These are phyloP conservation scores for Gentiana straminea DNA, from an alignment of 257 asterid genomes.

Conservation along the genomic window DNA sequence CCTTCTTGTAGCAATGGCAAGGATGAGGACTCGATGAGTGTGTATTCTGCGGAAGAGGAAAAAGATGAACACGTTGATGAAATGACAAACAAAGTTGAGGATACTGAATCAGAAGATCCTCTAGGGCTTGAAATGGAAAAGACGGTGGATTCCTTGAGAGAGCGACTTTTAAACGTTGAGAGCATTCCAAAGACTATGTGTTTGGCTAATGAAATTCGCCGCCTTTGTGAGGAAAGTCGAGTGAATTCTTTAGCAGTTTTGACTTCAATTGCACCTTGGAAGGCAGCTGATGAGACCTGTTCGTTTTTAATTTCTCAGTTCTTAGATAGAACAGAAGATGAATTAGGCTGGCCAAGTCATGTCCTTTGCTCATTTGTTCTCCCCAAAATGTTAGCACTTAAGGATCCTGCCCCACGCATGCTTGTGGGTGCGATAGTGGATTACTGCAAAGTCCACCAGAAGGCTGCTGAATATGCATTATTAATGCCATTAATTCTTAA, in stretches of 20 bases:
- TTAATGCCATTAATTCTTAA: constrained; percentile 43
- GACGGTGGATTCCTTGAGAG: constrained; percentile 27
- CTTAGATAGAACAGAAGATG: constrained; percentile 26
- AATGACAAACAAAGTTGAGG: constrained; percentile 22
- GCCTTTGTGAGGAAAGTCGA: constrained; percentile 30
- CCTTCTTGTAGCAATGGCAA: constrained; percentile 14
- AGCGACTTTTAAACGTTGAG: constrained; percentile 21
- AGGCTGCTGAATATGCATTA: constrained; percentile 54
- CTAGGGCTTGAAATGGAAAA: constrained; percentile 28
- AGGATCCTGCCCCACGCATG: constrained; percentile 45
- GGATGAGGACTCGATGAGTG: constrained; percentile 17
- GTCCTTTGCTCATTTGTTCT: constrained; percentile 56
- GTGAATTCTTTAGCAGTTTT: constrained; percentile 29
- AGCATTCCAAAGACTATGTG: constrained; percentile 31
- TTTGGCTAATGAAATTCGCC: constrained; percentile 32
- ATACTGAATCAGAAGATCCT: constrained; percentile 15
- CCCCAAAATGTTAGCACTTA: constrained; percentile 49
- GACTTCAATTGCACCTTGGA: constrained; percentile 60
- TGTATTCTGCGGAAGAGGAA: constrained; percentile 16
- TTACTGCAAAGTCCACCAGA: constrained; percentile 58
- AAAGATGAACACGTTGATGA: constrained; percentile 24
- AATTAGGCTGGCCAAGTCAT: constrained; percentile 45
- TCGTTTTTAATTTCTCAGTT: constrained; percentile 44
- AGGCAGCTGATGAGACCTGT: constrained; percentile 53
- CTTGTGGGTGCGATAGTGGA: constrained; percentile 33